These are phyloP conservation scores for Calonectria honghensis DNA, from an alignment of 2,329 filamentous ascomycete genomes.

Conservation along the genomic window DNA sequence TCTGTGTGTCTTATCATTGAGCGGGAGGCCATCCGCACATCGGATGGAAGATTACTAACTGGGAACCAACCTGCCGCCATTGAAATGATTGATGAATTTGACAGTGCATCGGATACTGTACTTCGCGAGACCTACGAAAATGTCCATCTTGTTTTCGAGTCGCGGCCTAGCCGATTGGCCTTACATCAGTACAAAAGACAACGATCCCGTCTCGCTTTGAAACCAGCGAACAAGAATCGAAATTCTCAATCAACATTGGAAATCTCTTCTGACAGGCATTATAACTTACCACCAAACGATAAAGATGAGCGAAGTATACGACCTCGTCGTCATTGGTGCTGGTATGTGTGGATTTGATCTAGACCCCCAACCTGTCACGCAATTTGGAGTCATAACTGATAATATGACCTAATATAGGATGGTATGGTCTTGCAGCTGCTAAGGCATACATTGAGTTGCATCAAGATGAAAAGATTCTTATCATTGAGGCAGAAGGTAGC, in stretches of 20 bases:
- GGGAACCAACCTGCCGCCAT: conserved; percentile 9
- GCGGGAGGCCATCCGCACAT: conserved; percentile 1
- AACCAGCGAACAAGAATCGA: neutral
- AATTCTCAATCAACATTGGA: neutral
- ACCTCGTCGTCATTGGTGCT: conserved; percentile 34
- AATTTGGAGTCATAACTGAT: neutral
- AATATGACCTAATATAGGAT: conserved; percentile 57
- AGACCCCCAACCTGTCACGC: neutral
- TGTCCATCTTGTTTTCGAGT: neutral
- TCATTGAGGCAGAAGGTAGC: conserved; percentile 70
- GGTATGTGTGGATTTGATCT: conserved; percentile 12
- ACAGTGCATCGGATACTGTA: conserved; percentile 33
- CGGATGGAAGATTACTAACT: conserved; percentile 7
- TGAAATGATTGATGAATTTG: neutral
- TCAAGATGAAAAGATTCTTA: conserved; percentile 65
- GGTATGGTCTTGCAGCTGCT: conserved; percentile 69
- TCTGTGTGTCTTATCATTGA: conserved; percentile 26
- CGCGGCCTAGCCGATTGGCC: neutral
- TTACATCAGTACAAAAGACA: conserved; percentile 16
- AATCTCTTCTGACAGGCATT: neutral
- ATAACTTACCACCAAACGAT: neutral
- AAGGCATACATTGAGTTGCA: conserved; percentile 71
- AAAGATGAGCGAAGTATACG: conserved; percentile 30
- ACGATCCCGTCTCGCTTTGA: neutral
- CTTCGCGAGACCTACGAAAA: neutral